A percentile compares a stretch with the other conserved stretches of the same genome.
Conservation (phyloP, 2,329 filamentous ascomycete species). For the Chrysoporthe austroafricana region DNA sequence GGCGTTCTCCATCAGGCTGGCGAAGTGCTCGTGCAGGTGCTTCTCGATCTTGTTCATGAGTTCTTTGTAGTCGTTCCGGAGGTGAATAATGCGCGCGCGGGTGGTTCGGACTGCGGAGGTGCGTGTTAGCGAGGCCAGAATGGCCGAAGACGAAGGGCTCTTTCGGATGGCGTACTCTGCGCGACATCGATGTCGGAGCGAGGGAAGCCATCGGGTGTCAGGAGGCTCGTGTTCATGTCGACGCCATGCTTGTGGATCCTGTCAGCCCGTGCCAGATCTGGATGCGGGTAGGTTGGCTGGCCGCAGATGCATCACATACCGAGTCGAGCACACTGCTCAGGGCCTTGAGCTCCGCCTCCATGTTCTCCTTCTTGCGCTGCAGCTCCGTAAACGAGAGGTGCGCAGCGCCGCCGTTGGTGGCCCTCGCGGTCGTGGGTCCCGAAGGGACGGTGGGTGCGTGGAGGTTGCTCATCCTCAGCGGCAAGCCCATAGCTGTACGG, state of each 20-base stretch:
- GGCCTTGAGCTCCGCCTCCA: conserved; percentile 86
- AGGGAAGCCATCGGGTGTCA: conserved; percentile 89
- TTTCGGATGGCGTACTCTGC: conserved; percentile 66
- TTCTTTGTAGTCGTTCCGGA: conserved; percentile 92
- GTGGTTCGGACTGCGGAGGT: conserved; percentile 78
- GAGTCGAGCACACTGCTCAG: conserved; percentile 86
- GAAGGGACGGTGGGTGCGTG: conserved; percentile 69
- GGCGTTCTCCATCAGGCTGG: conserved; percentile 55
- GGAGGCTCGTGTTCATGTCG: conserved; percentile 85
- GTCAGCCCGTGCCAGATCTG: neutral
- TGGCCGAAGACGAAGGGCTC: neutral
- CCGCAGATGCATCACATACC: conserved; percentile 48
- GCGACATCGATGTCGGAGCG: conserved; percentile 93
- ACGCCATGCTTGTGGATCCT: conserved; percentile 73
- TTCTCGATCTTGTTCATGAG: conserved; percentile 84
- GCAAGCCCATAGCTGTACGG: conserved; percentile 37
- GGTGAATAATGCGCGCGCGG: conserved; percentile 81
- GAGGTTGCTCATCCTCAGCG: conserved; percentile 56
- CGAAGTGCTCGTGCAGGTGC: conserved; percentile 87
- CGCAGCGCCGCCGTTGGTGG: conserved; percentile 63
- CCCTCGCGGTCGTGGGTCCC: conserved; percentile 69
- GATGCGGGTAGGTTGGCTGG: neutral
- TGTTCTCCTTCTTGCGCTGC: conserved; percentile 78
- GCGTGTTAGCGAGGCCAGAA: conserved; percentile 24
- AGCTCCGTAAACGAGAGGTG: conserved; percentile 77